Evolutionary conservation across 352 stramenopile genomes (phyloP).

Genomic region (Globisporangium heterothallicum): DNA sequence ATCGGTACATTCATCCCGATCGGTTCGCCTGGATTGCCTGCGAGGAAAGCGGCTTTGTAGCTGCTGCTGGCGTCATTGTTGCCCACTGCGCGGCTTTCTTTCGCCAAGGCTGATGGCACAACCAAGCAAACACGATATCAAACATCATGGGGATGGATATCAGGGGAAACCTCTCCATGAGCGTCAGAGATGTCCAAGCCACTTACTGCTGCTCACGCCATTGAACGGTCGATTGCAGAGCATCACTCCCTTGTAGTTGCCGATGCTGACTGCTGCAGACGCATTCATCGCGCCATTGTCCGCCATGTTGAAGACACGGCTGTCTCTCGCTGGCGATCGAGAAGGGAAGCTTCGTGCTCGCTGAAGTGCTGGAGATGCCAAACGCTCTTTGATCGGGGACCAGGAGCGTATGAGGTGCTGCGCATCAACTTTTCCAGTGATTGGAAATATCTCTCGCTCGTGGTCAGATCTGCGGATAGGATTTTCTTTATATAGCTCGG

Average conservation of each 20-base stretch:
- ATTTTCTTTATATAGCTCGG: too few relatives aligned
- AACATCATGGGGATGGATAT: background rate
- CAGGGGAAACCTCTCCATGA: too few relatives aligned
- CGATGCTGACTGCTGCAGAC: constrained; percentile 75
- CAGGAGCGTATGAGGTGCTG: too few relatives aligned
- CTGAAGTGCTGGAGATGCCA: too few relatives aligned
- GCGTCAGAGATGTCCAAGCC: background rate
- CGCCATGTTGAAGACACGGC: constrained; percentile 22
- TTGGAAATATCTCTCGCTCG: too few relatives aligned
- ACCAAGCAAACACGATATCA: background rate
- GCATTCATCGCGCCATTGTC: constrained; percentile 23
- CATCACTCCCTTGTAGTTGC: constrained; percentile 96
- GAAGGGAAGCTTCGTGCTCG: too few relatives aligned
- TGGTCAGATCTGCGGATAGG: too few relatives aligned
- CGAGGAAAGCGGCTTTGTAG: constrained; percentile 70
- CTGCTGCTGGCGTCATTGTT: constrained; percentile 39
- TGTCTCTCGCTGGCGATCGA: too few relatives aligned
- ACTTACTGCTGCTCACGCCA: constrained; percentile 69
- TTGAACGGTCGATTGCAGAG: constrained; percentile 93
- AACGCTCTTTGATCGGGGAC: too few relatives aligned
- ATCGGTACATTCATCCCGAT: constrained; percentile 82
- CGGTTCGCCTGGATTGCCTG: constrained; percentile 55
- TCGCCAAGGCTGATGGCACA: constrained; percentile 37
- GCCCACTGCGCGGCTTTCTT: constrained; percentile 33
- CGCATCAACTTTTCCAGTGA: too few relatives aligned